Evolutionary conservation across 257 asterid genomes (phyloP).

Genomic region (Lantana camara): DNA sequence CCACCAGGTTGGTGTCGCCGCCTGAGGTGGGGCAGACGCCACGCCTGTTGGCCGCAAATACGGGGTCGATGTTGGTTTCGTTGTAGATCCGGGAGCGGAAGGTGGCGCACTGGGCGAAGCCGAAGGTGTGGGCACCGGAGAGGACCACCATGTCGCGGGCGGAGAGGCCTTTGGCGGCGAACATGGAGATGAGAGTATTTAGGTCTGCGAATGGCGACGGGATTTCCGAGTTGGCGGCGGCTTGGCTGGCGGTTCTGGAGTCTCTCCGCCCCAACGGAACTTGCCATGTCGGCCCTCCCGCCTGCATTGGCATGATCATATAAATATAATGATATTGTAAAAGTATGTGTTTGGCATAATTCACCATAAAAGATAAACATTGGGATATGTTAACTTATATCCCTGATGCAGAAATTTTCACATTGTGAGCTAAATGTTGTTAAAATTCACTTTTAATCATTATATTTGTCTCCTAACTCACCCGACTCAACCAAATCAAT

Average conservation of each 20-base stretch:
- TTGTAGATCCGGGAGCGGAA: constrained; percentile 61
- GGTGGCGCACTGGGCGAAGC: constrained; percentile 53
- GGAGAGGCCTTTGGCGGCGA: constrained; percentile 46
- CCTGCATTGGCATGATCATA: constrained; percentile 18
- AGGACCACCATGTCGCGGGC: constrained; percentile 66
- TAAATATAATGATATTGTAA: too few relatives aligned
- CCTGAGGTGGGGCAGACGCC: constrained; percentile 55
- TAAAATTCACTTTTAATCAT: too few relatives aligned
- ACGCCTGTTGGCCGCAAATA: constrained; percentile 48
- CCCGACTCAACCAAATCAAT: too few relatives aligned
- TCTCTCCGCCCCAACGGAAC: constrained; percentile 67
- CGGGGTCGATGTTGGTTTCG: constrained; percentile 57
- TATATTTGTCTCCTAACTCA: too few relatives aligned
- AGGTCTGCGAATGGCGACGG: constrained; percentile 49
- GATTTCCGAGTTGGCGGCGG: constrained; percentile 48
- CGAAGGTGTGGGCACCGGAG: constrained; percentile 71
- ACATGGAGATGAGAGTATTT: constrained; percentile 44
- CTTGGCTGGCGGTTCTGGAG: constrained; percentile 54
- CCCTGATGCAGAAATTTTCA: too few relatives aligned
- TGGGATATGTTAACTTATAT: too few relatives aligned
- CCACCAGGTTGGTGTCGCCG: constrained; percentile 46
- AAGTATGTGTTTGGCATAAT: too few relatives aligned
- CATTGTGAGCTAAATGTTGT: too few relatives aligned
- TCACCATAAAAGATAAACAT: too few relatives aligned
- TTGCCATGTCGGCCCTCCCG: constrained; percentile 60